These are phyloP conservation scores for Dactylellina drechsleri DNA, from an alignment of 2,329 filamentous ascomycete genomes.

Conservation along the genomic window DNA sequence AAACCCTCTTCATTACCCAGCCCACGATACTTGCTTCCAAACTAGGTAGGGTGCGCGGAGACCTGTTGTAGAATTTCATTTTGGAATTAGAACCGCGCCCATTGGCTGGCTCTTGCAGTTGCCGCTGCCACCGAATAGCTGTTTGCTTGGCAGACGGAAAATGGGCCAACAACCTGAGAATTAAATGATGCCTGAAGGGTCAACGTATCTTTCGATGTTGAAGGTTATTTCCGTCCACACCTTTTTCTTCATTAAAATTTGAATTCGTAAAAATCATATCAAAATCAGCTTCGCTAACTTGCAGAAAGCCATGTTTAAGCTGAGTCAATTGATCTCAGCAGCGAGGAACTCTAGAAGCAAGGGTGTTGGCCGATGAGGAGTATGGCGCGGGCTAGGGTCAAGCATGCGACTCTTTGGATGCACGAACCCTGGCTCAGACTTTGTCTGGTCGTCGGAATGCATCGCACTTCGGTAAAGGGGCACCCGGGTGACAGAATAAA, in stretches of 20 bases:
- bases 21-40: neutral
- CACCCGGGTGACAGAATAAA: too few relatives aligned
- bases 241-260: slow-evolving; percentile 5
- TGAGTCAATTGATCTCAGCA: slow-evolving; percentile 16
- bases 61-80: too few relatives aligned
- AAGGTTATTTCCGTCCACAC: slow-evolving; percentile 22
- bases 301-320: slow-evolving; percentile 21
- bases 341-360: slow-evolving; percentile 8
- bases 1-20: slow-evolving; percentile 1
- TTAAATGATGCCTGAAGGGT: neutral
- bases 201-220: neutral
- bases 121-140: too few relatives aligned
- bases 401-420: neutral
- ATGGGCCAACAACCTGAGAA: too few relatives aligned
- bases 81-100: too few relatives aligned
- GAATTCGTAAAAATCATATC: neutral
- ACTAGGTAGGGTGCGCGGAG: too few relatives aligned
- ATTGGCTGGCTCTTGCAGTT: too few relatives aligned
- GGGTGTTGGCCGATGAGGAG: neutral
- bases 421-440: neutral
- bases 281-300: slow-evolving; percentile 2
- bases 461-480: slow-evolving; percentile 14
- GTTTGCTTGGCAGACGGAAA: too few relatives aligned
- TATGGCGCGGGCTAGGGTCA: neutral
- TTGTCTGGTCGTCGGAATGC: neutral